Evolutionary conservation across 805 yeast species (phyloP), one percentile per base, ranked within the genome.

Genomic region (Candida montana): DNA sequence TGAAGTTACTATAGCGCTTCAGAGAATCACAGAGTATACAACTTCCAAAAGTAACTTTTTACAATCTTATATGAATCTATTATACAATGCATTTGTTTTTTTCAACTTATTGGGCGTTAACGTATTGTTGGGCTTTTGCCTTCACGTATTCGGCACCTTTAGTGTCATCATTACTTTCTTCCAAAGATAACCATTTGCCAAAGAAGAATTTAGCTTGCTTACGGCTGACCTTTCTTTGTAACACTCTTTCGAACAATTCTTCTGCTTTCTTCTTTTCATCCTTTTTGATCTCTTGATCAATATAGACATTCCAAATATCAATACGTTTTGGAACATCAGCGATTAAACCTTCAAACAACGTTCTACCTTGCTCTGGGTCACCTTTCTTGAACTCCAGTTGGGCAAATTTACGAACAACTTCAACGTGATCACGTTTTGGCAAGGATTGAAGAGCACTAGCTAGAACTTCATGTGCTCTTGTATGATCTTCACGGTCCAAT

Each of bases 121-220:
- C 90, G 54, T 73, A 89, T 55, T 87, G 93, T 32, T 80, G 77
- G 26, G 98, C 98, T 66, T 83, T 84, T 16, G 95, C 87, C 70
- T 88, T 90, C 40, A 90, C 96, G 48, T 85, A 81, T 48, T 86
- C 93, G 42, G 77, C 76, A 38, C 82, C 76, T 64, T 79, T 83
- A 36, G 71, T 75, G 58, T 86, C 91, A 12, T 75, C 79, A 41
- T 68, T 59, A 48, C 73, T 74, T 55, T 83, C 89, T 65, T 89
- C 97, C 54, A 69, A 86, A 10, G 74, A 67, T 46, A 89, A 75
- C 97, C 97, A 90, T 61, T 91, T 91, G 53, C 81, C 85, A 69
- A 89, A 90, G 75, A 91, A 87, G 69, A 86, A 88, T 65, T 87
- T 89, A 53, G 96, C 96, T 66, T 89, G 96, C 62, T 90, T 91